Evolutionary conservation across 2,329 filamentous ascomycete species (phyloP), one percentile per base, ranked within the genome.

Genomic region (Exophiala calicioides): DNA sequence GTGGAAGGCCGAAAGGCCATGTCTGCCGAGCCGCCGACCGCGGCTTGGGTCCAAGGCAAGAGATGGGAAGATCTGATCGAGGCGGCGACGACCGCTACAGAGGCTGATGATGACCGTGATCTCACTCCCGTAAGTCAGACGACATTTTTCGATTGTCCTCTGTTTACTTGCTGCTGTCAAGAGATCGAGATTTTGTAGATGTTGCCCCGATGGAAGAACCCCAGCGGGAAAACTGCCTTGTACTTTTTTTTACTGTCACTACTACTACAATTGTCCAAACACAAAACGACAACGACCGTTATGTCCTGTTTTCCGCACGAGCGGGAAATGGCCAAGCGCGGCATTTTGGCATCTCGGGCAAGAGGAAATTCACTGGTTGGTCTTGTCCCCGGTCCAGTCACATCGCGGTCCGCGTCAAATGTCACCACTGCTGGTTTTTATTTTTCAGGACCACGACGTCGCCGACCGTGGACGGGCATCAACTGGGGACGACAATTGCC

Each of bases 51-150:
- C 37, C 82, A 87, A 69, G 90, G 88, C 56, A 95, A 93, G 71
- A 80, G 91, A 61, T 97, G 91, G 93, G 89, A 95, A 68, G 91
- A 97, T 67, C 77, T 97, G 51, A 94, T 97, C 56, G 90, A 96
- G 68, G 91, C 91, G 41, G 91, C 88, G 44, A 90, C 91, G 23
- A 95, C 89, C 52, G 90, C 90, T 20, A 53, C 53, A 12, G 90
- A 95, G 70, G 91, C 85, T 60, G 79, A 93, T 63, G 89, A 95
- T 65, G 90, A 90, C 57, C 73, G 79, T 63, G 90, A 95, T 68
- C 81, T 91, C 65, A 94, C 88, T 65, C 88, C 88, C 62, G 88
- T 94, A 79, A 76, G 84, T 77, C 57, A 59, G 57, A 59, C 50
- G 46, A 49, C 37, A 44, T 59, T 59, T 59, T 59, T 59, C 54